Evolutionary conservation across 306 rosid species (phyloP).

Genomic region (Mimosa pudica): DNA sequence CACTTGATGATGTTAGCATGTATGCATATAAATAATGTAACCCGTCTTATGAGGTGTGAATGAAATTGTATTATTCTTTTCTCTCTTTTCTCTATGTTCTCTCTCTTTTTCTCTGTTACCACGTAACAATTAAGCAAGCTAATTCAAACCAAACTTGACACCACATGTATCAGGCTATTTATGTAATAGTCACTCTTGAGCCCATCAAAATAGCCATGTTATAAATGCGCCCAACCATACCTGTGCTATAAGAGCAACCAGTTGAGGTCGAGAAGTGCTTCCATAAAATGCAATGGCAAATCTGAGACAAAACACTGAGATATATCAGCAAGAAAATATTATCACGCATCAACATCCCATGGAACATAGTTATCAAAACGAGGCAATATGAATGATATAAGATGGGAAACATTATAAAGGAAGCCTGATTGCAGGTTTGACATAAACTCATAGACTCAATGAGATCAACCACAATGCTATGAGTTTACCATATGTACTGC

Average conservation of each 20-base stretch:
- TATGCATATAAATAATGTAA: no score
- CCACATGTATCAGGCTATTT: slow-evolving; percentile 17
- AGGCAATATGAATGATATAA: background rate
- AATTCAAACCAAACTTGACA: slow-evolving; percentile 24
- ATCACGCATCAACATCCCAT: slow-evolving; percentile 21
- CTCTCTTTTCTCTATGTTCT: no score
- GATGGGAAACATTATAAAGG: background rate
- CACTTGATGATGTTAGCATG: no score
- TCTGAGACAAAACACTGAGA: slow-evolving; percentile 49
- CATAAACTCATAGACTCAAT: background rate
- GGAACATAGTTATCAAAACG: slow-evolving; percentile 11
- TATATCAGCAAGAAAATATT: slow-evolving; percentile 31
- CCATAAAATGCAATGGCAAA: slow-evolving; percentile 89
- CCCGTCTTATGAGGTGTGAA: no score
- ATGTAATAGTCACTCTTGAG: slow-evolving; percentile 15
- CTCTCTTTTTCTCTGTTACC: no score
- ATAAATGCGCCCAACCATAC: slow-evolving; percentile 47
- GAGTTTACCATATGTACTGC: background rate
- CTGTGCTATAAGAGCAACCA: slow-evolving; percentile 97
- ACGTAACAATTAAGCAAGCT: background rate
- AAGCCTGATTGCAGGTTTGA: background rate
- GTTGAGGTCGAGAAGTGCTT: slow-evolving; percentile 75
- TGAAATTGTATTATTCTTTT: no score
- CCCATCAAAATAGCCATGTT: slow-evolving; percentile 21
- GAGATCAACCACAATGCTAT: background rate